Evolutionary conservation across 345 rosid genomes (phyloP), one percentile per base, ranked within the genome.

Genomic region (Heritiera fomes): DNA sequence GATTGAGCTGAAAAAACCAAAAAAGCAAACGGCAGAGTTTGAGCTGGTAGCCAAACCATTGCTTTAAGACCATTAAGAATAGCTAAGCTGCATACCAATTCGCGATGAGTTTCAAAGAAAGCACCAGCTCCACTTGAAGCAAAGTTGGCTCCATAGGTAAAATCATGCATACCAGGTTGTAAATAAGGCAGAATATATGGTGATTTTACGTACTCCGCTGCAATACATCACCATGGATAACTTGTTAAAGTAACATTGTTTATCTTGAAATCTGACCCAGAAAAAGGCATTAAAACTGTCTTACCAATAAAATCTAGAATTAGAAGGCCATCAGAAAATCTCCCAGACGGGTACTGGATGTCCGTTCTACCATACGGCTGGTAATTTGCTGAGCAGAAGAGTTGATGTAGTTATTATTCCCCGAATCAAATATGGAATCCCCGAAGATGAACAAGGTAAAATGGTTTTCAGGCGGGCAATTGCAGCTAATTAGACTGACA

Each of bases 101-200:
- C 94, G 74, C 81, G 79, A 78, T 87, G 86, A 2, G 97, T 91
- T 80, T 92, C 92, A 1, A 82, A 88, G 11, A 92, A 86, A 84
- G 91, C 92, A 38, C 97, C 98, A 32, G 96, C 97, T 67, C 98
- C 97, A 2, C 86, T 90, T 15, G 98, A 92, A 18, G 98, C 98
- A 77, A 91, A 92, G 80, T 94, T 92, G 58, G 83, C 91, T 62
- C 98, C 98, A 70, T 72, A 20, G n/a, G 68, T 67, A 78, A 80
- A 86, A 20, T 74, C 75, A 30, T 55, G 76, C 70, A 46, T 78
- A 34, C 90, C 89, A 52, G 96, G 97, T 78, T 90, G 89, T 50
- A 94, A 83, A 82, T 82, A 90, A 28, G 98, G 92, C 30, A 88
- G 90, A 76, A 87, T 86, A 45, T 85, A 78, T 18, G 95, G 91